Percentiles rank a stretch among this genome's conserved stretches.
phyloP scores from a whole-genome alignment of 2,329 filamentous ascomycete genomes.

The Penicillium fuscoglaucum region DNA sequence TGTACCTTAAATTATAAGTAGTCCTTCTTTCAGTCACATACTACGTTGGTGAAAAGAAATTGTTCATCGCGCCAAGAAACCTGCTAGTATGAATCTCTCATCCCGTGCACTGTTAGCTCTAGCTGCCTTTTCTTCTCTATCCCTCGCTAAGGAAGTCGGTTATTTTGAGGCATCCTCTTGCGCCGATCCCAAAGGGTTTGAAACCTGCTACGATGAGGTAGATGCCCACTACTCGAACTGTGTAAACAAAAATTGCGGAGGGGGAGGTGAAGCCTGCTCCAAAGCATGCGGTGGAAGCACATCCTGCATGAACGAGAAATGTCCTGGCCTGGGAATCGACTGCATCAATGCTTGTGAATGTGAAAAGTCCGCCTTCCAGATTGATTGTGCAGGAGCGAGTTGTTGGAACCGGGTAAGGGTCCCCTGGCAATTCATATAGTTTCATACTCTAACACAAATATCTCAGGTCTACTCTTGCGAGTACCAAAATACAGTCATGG shows the following conservation, averaged over 20 bases:
- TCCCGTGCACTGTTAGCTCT: neutral
- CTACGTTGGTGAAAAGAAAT: neutral
- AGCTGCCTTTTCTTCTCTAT: neutral
- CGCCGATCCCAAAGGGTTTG: conserved; percentile 12
- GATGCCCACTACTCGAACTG: conserved; percentile 11
- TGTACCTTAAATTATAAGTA: neutral
- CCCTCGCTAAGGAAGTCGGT: neutral
- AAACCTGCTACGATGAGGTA: conserved; percentile 14
- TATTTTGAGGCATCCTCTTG: conserved; percentile 19
- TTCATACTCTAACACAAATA: neutral
- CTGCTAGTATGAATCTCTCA: neutral
- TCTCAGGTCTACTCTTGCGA: conserved; percentile 12
- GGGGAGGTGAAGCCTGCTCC: conserved; percentile 8
- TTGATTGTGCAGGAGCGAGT: conserved; percentile 15
- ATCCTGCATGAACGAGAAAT: conserved; percentile 11
- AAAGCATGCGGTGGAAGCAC: conserved; percentile 11
- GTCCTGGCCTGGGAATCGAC: conserved; percentile 13
- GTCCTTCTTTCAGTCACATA: too few relatives aligned
- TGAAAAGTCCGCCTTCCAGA: conserved; percentile 2
- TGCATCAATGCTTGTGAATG: conserved; percentile 22
- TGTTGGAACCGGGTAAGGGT: conserved; percentile 10
- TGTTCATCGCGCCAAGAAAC: too few relatives aligned
- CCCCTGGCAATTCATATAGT: too few relatives aligned
- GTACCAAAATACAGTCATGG: conserved; percentile 13
- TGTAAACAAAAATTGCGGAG: conserved; percentile 16